Percentiles rank a stretch among this genome's conserved stretches.
Evolutionary conservation across 2,329 filamentous ascomycete species (phyloP).

Genomic region (Phialophora tarda): DNA sequence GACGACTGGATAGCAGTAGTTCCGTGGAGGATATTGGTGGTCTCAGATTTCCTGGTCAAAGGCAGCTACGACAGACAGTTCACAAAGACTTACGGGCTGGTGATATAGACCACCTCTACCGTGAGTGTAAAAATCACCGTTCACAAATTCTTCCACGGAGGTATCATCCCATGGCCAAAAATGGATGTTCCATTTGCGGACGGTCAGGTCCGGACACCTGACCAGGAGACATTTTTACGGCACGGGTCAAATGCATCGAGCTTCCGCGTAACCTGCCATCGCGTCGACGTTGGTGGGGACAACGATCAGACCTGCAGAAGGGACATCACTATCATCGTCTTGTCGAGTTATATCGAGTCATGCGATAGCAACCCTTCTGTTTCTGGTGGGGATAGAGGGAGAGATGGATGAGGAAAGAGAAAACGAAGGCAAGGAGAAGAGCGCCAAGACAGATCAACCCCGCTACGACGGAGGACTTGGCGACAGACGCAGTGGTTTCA

Average conservation of each 20-base stretch:
- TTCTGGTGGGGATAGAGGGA: neutral
- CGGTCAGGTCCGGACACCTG: constrained; percentile 10
- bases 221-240: neutral
- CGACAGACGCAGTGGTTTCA: too few species aligned
- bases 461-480: neutral
- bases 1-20: neutral
- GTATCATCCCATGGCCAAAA: neutral
- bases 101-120: constrained; percentile 3
- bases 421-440: neutral
- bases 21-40: neutral
- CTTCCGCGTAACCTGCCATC: constrained; percentile 16
- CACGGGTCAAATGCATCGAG: constrained; percentile 4
- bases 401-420: neutral
- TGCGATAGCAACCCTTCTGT: neutral
- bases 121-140: neutral
- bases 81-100: neutral
- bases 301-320: neutral
- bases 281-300: neutral
- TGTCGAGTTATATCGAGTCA: neutral
- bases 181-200: constrained; percentile 1
- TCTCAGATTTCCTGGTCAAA: neutral
- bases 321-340: neutral
- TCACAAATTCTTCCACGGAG: neutral
- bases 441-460: neutral
- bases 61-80: neutral